A percentile compares a stretch with the other conserved stretches of the same genome.
phyloP scores from a whole-genome alignment of 345 rosid genomes.

The Clausena lansium region DNA sequence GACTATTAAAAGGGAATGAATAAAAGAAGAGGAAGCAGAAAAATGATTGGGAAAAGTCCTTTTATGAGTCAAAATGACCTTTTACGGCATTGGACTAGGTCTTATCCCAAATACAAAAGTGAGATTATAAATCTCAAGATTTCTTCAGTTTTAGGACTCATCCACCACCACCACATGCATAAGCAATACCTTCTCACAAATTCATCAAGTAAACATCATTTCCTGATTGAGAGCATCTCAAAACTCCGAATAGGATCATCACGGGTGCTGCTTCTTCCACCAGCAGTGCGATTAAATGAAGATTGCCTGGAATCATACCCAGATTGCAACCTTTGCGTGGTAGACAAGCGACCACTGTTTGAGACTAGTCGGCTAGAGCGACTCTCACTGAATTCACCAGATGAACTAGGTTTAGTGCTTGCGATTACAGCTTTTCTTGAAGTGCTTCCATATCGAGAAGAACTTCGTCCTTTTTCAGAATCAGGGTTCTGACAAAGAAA shows the following conservation, averaged over 20 bases:
- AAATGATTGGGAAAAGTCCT: neutral
- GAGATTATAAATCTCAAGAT: neutral
- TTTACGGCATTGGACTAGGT: constrained; percentile 8
- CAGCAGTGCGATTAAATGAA: constrained; percentile 43
- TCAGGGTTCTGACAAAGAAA: constrained; percentile 44
- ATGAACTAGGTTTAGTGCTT: constrained; percentile 68
- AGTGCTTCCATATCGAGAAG: constrained; percentile 65
- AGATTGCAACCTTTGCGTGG: constrained; percentile 54
- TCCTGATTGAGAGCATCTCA: constrained; percentile 62
- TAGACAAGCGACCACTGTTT: constrained; percentile 59
- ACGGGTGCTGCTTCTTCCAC: constrained; percentile 39
- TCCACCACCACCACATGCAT: neutral
- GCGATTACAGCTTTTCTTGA: constrained; percentile 62
- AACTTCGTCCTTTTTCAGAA: constrained; percentile 43
- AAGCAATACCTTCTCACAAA: constrained; percentile 1
- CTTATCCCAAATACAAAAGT: constrained; percentile 24
- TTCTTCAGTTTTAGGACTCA: constrained; percentile 10
- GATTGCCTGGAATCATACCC: constrained; percentile 52
- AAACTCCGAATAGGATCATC: constrained; percentile 62
- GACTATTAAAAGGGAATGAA: neutral
- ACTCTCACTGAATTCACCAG: constrained; percentile 60
- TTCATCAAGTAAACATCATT: constrained; percentile 25
- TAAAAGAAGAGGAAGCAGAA: neutral
- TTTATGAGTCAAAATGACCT: constrained; percentile 8
- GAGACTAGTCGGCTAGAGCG: constrained; percentile 58